Percentiles rank a stretch among this genome's conserved stretches.
phyloP scores from a whole-genome alignment of 495 filamentous ascomycete genomes.

The Penicillium ochrochloron region DNA sequence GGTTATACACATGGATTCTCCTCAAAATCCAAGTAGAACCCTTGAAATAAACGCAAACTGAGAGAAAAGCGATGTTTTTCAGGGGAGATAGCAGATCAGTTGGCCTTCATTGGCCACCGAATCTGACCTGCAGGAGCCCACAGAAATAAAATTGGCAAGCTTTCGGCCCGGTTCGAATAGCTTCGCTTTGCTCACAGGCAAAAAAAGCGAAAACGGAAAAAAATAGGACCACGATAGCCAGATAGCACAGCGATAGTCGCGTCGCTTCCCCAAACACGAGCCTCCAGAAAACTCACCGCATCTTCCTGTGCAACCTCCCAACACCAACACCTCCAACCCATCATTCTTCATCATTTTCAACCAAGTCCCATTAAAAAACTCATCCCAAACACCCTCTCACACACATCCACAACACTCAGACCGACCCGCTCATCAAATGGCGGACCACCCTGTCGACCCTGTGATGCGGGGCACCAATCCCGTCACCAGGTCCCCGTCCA shows the following conservation, averaged over 20 bases:
- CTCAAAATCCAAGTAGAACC: background rate
- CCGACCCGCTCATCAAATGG: background rate
- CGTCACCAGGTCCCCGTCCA: background rate
- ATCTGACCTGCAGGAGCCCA: background rate
- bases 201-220: background rate
- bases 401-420: background rate
- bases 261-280: background rate
- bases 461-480: background rate
- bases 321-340: background rate
- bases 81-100: background rate
- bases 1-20: too few species aligned
- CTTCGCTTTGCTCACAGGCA: conserved; percentile 1
- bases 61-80: background rate
- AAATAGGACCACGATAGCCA: background rate
- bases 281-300: background rate
- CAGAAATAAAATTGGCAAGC: background rate
- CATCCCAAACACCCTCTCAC: background rate
- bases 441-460: background rate
- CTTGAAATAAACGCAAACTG: background rate
- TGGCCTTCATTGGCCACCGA: background rate
- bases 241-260: background rate
- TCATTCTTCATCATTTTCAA: background rate
- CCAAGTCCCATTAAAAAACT: background rate
- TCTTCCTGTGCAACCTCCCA: background rate
- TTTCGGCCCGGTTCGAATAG: conserved; percentile 1